A percentile compares a stretch with the other conserved stretches of the same genome.
Evolutionary conservation across 129 eudicot genomes (phyloP).

Genomic region (Flaveria trinervia): DNA sequence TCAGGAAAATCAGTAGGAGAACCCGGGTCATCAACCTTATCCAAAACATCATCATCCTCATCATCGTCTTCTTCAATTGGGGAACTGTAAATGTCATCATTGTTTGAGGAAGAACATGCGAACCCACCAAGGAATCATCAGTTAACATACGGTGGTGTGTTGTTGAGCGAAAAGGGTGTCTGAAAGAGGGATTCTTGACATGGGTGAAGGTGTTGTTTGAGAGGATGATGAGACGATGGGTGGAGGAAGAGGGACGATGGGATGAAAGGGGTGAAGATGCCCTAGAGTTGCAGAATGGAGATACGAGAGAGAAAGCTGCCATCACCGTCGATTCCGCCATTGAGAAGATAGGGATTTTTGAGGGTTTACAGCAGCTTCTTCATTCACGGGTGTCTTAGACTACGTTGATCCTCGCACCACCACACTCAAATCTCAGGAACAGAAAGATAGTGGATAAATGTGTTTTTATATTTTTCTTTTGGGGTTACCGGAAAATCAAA

Average conservation of each 20-base stretch:
- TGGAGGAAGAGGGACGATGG: neutral
- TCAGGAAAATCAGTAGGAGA: conserved; percentile 47
- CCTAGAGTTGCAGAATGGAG: conserved; percentile 25
- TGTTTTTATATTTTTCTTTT: neutral
- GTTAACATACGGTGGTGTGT: conserved; percentile 14
- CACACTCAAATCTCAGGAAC: neutral
- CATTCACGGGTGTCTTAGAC: neutral
- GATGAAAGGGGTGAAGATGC: conserved; percentile 24
- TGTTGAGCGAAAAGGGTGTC: conserved; percentile 16
- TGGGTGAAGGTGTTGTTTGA: conserved; percentile 15
- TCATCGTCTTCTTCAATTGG: conserved; percentile 38
- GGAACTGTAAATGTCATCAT: conserved; percentile 23
- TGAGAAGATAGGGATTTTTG: neutral
- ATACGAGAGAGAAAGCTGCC: conserved; percentile 33
- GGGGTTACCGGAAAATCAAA: neutral
- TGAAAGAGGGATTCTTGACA: neutral
- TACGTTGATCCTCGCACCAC: conserved; percentile 18
- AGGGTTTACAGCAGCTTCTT: neutral
- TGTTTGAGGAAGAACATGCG: conserved; percentile 8
- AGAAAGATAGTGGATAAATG: neutral
- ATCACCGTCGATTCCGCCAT: conserved; percentile 25
- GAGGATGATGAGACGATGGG: neutral
- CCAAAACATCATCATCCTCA: conserved; percentile 36
- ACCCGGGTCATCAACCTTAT: conserved; percentile 24
- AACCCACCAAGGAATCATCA: too few species aligned